These are phyloP conservation scores for Verticillium nonalfalfae DNA, from an alignment of 2,329 filamentous ascomycete genomes.

Conservation along the genomic window DNA sequence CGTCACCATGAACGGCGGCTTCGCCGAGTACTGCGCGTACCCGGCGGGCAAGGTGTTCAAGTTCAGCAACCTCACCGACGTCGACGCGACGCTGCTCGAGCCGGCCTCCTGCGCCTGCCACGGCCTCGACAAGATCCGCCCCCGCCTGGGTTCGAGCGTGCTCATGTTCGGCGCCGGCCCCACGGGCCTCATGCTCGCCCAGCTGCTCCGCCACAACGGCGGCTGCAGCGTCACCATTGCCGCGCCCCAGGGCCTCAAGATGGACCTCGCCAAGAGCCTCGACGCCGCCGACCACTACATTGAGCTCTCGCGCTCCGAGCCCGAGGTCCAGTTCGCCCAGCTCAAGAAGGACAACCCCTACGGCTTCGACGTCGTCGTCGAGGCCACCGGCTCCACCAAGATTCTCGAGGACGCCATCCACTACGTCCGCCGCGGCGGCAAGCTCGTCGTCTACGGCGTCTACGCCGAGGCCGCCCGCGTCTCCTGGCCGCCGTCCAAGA, in stretches of 20 bases:
- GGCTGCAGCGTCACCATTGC: conserved; percentile 64
- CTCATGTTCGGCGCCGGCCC: conserved; percentile 62
- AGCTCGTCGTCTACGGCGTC: conserved; percentile 66
- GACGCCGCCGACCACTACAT: conserved; percentile 49
- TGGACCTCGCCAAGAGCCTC: conserved; percentile 58
- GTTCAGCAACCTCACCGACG: conserved; percentile 57
- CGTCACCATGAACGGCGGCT: conserved; percentile 63
- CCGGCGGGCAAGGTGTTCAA: conserved; percentile 53
- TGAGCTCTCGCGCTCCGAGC: conserved; percentile 46
- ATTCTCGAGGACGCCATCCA: conserved; percentile 66
- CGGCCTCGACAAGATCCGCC: conserved; percentile 61
- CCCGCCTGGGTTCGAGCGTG: conserved; percentile 58
- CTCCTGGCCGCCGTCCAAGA: conserved; percentile 64
- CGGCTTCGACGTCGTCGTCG: conserved; percentile 61
- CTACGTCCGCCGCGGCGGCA: conserved; percentile 65
- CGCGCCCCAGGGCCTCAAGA: conserved; percentile 63
- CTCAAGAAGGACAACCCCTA: conserved; percentile 61
- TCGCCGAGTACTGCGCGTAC: conserved; percentile 61
- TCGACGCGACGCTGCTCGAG: conserved; percentile 66
- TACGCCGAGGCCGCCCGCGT: conserved; percentile 58
- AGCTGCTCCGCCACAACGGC: conserved; percentile 58
- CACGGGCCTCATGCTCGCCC: conserved; percentile 58
- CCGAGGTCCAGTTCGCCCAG: conserved; percentile 52
- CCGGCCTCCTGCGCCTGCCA: conserved; percentile 67
- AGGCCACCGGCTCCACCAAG: conserved; percentile 63